Evolutionary conservation across 2,329 filamentous ascomycete species (phyloP).

Genomic region (Chaetomium sp.): DNA sequence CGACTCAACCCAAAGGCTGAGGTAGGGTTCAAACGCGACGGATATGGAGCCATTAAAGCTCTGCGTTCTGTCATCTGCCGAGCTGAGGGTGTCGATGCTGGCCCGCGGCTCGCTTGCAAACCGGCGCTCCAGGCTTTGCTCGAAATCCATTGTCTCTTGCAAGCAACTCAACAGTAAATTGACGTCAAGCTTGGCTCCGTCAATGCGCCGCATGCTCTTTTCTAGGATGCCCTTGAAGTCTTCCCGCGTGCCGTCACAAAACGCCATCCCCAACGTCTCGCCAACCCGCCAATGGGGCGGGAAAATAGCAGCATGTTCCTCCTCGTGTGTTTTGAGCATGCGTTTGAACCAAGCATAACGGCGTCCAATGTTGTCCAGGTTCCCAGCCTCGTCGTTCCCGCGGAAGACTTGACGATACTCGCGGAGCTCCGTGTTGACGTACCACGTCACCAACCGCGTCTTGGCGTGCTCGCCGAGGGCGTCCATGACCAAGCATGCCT

Average conservation of each 20-base stretch:
- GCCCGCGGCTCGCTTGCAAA: conserved; percentile 68
- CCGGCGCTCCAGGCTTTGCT: conserved; percentile 79
- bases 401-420: conserved; percentile 95
- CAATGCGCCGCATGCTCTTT: conserved; percentile 70
- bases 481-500: conserved; percentile 92
- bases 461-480: conserved; percentile 83
- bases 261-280: conserved; percentile 82
- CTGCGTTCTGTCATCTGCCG: conserved; percentile 65
- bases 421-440: conserved; percentile 91
- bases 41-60: conserved; percentile 89
- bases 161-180: conserved; percentile 81
- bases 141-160: conserved; percentile 95
- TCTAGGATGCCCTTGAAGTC: conserved; percentile 93
- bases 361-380: conserved; percentile 89
- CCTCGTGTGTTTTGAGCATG: conserved; percentile 91
- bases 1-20: conserved; percentile 94
- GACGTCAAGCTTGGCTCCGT: conserved; percentile 78
- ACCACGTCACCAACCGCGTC: conserved; percentile 83
- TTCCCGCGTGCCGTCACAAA: conserved; percentile 91
- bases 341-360: conserved; percentile 95
- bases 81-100: conserved; percentile 85
- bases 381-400: conserved; percentile 93
- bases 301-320: conserved; percentile 85
- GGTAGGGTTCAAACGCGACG: conserved; percentile 92
- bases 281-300: conserved; percentile 83